Base-by-base conservation (phyloP, 2,329 filamentous ascomycete genomes). In the Colletotrichum plurivorum region DNA sequence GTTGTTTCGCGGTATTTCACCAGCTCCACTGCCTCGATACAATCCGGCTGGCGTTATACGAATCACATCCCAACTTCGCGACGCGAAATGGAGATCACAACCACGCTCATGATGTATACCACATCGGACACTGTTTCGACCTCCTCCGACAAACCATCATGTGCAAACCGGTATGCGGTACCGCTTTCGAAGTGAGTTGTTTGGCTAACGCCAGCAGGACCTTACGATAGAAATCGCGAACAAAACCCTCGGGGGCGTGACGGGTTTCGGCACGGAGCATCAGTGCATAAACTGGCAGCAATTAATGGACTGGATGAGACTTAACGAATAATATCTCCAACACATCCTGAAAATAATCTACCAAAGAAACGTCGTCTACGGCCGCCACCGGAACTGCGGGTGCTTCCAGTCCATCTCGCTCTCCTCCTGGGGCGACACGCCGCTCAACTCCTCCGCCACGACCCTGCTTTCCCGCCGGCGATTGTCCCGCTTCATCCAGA, bases 401-500 rank as follows among this genome's bases (percentile, higher is more conserved):
- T 93, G 90, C 72, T 83, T 86, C 89, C 89, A 92, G 73, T 92
- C 90, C 72, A 92, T 76, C 74, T 90, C 86, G 73, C 89, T 84
- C 36, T 90, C 82, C 73, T 90, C 79, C 73, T 84, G 78, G 68
- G 81, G 79, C 7, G 81, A 82, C 74, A 91, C 66, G 0, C 88
- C 89, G 1, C 80, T 82, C 71, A 92, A 76, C 70, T 88, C 87
- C 5, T 76, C 75, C 15, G 81, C 79, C 3, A 76, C 65, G 20
- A 80, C 74, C n/a, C 69, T 69, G 1, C 10, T 13, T 12, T 75
- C 75, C 3, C 79, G 72, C 66, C 70, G 76, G 56, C 52, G 51
- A 74, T 94, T 94, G 73, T 92, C 88, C 75, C 76, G 78, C 59
- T 81, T 82, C 84, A 93, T 92, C 88, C 89, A 94, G 1, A 85